Percentiles rank a stretch among this genome's conserved stretches.
These are phyloP conservation scores for Baorangia bicolor DNA, from an alignment of 768 basidiomycete species.

Conservation along the genomic window DNA sequence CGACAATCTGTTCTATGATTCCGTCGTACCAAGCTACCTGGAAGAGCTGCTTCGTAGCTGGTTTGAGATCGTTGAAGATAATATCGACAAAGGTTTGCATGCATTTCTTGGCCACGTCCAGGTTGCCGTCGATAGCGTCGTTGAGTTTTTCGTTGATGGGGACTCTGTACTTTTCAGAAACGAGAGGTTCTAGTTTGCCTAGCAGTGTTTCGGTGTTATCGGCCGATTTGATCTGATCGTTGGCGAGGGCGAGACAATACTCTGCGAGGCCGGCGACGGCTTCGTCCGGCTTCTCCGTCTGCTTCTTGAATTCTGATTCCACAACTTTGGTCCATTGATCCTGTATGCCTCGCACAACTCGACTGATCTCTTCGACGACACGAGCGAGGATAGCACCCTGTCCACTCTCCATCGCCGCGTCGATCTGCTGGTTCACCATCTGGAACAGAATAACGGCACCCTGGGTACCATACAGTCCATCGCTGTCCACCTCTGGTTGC, in stretches of 20 bases:
- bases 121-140: conserved; percentile 96
- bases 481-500: conserved; percentile 86
- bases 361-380: conserved; percentile 83
- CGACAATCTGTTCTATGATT: conserved; percentile 82
- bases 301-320: conserved; percentile 84
- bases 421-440: conserved; percentile 97
- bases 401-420: conserved; percentile 92
- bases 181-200: conserved; percentile 83
- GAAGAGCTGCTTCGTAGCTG: conserved; percentile 83
- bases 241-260: conserved; percentile 94
- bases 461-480: conserved; percentile 88
- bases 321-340: conserved; percentile 83
- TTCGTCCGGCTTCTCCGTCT: conserved; percentile 86
- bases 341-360: conserved; percentile 88
- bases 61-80: conserved; percentile 92
- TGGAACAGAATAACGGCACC: conserved; percentile 95
- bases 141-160: conserved; percentile 85
- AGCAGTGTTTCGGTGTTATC: conserved; percentile 89
- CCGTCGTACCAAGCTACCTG: conserved; percentile 88
- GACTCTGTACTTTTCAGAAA: conserved; percentile 86
- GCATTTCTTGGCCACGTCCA: conserved; percentile 98
- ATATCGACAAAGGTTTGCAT: conserved; percentile 92
- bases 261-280: conserved; percentile 87
- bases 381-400: conserved; percentile 92
- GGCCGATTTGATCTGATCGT: conserved; percentile 96